Evolutionary conservation across 352 stramenopile genomes (phyloP).

Genomic region (Globisporangium cylindrosporum): DNA sequence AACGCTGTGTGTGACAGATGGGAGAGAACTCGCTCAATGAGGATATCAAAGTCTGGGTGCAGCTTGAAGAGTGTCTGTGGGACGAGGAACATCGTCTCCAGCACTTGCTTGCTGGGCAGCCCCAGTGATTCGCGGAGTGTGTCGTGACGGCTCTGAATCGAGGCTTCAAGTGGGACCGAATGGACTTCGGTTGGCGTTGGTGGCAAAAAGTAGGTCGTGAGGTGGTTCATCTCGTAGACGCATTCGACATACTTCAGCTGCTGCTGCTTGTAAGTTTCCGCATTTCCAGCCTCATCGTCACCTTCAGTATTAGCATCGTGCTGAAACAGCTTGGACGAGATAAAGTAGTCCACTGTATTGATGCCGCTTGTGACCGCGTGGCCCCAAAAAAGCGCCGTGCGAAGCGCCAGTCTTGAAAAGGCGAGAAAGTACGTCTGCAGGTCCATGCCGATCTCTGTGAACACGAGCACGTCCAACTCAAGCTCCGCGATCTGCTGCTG

Average conservation of each 20-base stretch:
- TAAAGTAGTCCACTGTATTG: slow-evolving; percentile 54
- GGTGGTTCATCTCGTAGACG: slow-evolving; percentile 50
- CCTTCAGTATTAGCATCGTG: background rate
- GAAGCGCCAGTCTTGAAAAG: slow-evolving; percentile 42
- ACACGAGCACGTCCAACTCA: slow-evolving; percentile 59
- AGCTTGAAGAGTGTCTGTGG: slow-evolving; percentile 76
- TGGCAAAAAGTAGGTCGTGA: slow-evolving; percentile 44
- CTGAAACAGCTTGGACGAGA: slow-evolving; percentile 52
- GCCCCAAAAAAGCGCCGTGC: slow-evolving; percentile 54
- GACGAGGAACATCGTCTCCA: slow-evolving; percentile 41
- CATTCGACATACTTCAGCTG: slow-evolving; percentile 44
- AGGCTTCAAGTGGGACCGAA: background rate
- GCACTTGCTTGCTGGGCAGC: slow-evolving; percentile 9
- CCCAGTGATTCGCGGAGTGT: slow-evolving; percentile 13
- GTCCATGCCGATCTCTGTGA: slow-evolving; percentile 66
- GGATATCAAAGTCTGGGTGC: slow-evolving; percentile 52
- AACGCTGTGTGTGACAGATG: slow-evolving; percentile 22
- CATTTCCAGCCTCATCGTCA: background rate
- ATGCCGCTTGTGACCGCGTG: slow-evolving; percentile 60
- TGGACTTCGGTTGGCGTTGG: slow-evolving; percentile 11
- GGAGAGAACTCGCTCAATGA: slow-evolving; percentile 40
- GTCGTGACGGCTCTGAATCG: background rate
- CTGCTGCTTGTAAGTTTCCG: background rate
- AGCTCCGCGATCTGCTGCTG: slow-evolving; percentile 31
- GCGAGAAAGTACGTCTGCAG: slow-evolving; percentile 51